A percentile compares a stretch with the other conserved stretches of the same genome.
phyloP scores from a whole-genome alignment of 2,329 filamentous ascomycete species.

The Fusarium sp. region DNA sequence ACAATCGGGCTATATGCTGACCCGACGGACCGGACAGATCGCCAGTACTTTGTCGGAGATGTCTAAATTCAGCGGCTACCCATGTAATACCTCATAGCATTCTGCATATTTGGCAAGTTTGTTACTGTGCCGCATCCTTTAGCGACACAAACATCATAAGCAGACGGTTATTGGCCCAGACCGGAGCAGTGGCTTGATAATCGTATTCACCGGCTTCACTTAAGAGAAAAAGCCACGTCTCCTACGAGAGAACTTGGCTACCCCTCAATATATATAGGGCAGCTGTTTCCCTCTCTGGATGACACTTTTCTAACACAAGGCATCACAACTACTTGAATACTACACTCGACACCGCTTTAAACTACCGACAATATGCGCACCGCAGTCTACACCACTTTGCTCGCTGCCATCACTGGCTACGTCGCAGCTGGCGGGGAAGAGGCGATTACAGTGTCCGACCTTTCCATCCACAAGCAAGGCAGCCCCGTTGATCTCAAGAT shows the following conservation, averaged over 20 bases:
- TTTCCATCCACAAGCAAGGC: constrained; percentile 18
- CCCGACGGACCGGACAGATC: no score
- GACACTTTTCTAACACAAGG: neutral
- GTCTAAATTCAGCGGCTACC: no score
- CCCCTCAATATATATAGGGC: neutral
- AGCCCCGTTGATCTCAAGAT: constrained; percentile 18
- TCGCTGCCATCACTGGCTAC: constrained; percentile 5
- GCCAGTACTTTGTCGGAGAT: no score
- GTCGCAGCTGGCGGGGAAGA: constrained; percentile 19
- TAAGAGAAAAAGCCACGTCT: constrained; percentile 2
- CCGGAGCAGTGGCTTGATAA: neutral
- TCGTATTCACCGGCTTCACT: neutral
- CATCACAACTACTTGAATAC: neutral
- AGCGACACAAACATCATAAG: neutral
- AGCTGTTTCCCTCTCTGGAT: neutral
- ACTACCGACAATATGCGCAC: constrained; percentile 11
- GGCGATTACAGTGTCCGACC: constrained; percentile 25
- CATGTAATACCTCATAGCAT: neutral
- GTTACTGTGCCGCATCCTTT: neutral
- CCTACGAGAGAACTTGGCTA: neutral
- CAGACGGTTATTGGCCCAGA: neutral
- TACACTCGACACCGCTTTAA: neutral
- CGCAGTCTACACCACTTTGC: constrained; percentile 7
- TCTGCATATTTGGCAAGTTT: neutral
- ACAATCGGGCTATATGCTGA: no score